A percentile compares a stretch with the other conserved stretches of the same genome.
Conservation (phyloP, 148 eudicot genomes). For the Nyssa sinensis region DNA sequence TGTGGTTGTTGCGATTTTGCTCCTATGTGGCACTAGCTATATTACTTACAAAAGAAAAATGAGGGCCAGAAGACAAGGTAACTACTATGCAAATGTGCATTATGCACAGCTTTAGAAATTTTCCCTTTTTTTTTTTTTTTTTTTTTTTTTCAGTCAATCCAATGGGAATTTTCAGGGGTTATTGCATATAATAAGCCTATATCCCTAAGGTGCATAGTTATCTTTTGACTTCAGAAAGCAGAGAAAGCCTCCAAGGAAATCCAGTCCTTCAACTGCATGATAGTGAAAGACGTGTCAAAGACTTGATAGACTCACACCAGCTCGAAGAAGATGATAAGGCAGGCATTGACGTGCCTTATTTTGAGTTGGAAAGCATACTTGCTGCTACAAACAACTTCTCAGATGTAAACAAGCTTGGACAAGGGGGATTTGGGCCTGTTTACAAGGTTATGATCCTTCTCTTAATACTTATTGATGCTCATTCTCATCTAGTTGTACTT, state of each 20-base stretch:
- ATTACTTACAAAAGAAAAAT: neutral
- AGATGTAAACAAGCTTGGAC: constrained; percentile 16
- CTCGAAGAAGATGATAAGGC: constrained; percentile 14
- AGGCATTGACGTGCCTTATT: constrained; percentile 12
- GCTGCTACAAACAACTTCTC: constrained; percentile 19
- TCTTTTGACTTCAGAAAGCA: neutral
- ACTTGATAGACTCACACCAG: constrained; percentile 1
- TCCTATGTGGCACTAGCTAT: neutral
- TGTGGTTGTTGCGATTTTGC: neutral
- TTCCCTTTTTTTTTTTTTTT: too few species aligned
- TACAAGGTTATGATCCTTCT: neutral
- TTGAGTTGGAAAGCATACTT: constrained; percentile 17
- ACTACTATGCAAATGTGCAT: neutral
- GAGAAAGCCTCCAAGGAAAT: neutral
- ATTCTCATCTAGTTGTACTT: neutral
- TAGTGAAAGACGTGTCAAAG: constrained; percentile 1
- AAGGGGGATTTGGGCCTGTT: constrained; percentile 23
- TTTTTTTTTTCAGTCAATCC: too few species aligned
- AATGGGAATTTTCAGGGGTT: neutral
- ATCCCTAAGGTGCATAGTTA: neutral
- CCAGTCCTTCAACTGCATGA: neutral
- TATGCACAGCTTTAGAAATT: too few species aligned
- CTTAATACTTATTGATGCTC: too few species aligned
- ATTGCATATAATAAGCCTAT: too few species aligned
- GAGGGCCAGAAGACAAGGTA: neutral